phyloP scores from a whole-genome alignment of 768 basidiomycete genomes.

The Imleria badia region DNA sequence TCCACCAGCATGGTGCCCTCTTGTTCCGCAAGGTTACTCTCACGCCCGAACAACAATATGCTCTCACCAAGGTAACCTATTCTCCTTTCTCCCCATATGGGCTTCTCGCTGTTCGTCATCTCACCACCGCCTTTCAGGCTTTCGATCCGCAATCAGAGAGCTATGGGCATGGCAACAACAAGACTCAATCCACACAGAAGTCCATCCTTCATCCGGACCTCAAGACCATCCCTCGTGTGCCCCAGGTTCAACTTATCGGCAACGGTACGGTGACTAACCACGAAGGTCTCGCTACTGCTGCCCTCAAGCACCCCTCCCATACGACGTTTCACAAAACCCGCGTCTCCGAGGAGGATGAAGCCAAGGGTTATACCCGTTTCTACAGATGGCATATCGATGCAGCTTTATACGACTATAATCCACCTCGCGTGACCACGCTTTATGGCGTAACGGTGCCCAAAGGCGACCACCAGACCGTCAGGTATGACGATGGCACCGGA shows the following conservation, averaged over 20 bases:
- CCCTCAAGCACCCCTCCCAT: constrained; percentile 85
- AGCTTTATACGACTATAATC: constrained; percentile 72
- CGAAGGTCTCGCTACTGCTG: constrained; percentile 75
- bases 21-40: constrained; percentile 71
- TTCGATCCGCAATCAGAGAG: constrained; percentile 64
- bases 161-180: constrained; percentile 90
- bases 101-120: background rate
- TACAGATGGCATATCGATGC: constrained; percentile 95
- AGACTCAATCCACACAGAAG: constrained; percentile 68
- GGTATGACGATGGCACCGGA: constrained; percentile 86
- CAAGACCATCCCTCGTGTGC: constrained; percentile 85
- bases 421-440: constrained; percentile 83
- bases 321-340: constrained; percentile 83
- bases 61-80: constrained; percentile 70
- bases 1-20: constrained; percentile 63
- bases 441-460: constrained; percentile 74
- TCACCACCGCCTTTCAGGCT: constrained; percentile 45
- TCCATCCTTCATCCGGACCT: constrained; percentile 88
- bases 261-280: constrained; percentile 80
- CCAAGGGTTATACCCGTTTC: constrained; percentile 78
- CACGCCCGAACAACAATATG: constrained; percentile 81
- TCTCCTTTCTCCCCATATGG: background rate
- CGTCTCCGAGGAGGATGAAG: constrained; percentile 73
- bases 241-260: constrained; percentile 91
- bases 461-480: constrained; percentile 59